phyloP scores from a whole-genome alignment of 192 early-diverging fungal species.

The Bifiguratus adelaidae region DNA sequence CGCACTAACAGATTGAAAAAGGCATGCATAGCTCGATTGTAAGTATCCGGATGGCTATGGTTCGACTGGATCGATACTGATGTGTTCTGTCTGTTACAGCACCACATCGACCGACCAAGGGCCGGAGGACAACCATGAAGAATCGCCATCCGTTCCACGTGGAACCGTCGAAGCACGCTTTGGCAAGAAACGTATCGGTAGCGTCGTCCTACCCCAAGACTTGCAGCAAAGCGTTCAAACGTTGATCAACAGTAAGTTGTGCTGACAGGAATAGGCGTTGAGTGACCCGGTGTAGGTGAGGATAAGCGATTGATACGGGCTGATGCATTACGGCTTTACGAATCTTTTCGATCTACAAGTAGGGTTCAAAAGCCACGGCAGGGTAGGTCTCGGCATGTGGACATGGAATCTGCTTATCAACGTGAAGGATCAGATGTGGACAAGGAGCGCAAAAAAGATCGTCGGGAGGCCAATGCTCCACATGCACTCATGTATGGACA shows the following conservation, averaged over 20 bases:
- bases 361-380: constrained; percentile 6
- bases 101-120: too few species aligned
- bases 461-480: constrained; percentile 11
- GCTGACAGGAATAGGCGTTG: neutral
- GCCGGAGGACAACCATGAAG: too few species aligned
- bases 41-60: too few species aligned
- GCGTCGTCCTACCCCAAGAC: constrained; percentile 17
- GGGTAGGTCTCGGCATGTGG: neutral
- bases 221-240: constrained; percentile 13
- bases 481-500: constrained; percentile 63
- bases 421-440: neutral
- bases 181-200: constrained; percentile 27
- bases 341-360: constrained; percentile 38
- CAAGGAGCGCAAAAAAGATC: neutral
- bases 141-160: neutral
- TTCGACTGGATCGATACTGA: too few species aligned
- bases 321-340: constrained; percentile 39
- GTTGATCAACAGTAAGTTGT: constrained; percentile 12
- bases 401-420: too few species aligned
- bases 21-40: too few species aligned
- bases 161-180: constrained; percentile 24
- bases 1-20: too few species aligned
- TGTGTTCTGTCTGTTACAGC: too few species aligned
- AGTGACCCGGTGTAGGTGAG: constrained; percentile 6
- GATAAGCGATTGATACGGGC: constrained; percentile 32